Evolutionary conservation across 2,329 filamentous ascomycete genomes (phyloP).

Genomic region (Trichoderma koningii): DNA sequence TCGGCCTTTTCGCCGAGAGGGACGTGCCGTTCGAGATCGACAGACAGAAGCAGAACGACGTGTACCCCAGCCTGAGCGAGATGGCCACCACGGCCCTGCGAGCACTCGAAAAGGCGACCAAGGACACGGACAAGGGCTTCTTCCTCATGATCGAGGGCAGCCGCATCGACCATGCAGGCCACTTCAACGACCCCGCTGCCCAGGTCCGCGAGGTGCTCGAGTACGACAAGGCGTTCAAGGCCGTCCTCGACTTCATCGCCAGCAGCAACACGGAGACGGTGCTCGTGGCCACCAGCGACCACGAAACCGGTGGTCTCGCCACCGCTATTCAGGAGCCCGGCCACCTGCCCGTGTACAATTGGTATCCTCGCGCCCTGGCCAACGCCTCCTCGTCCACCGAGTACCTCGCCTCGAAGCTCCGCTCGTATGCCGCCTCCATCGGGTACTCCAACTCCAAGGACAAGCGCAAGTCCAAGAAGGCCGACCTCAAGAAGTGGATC

Average conservation of each 20-base stretch:
- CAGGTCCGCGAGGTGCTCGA: slow-evolving; percentile 93
- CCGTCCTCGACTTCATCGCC: slow-evolving; percentile 82
- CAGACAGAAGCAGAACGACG: slow-evolving; percentile 72
- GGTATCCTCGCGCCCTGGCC: slow-evolving; percentile 80
- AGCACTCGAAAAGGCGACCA: slow-evolving; percentile 77
- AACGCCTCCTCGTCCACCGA: slow-evolving; percentile 76
- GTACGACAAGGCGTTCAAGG: slow-evolving; percentile 83
- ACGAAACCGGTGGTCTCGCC: slow-evolving; percentile 90
- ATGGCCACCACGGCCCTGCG: slow-evolving; percentile 84
- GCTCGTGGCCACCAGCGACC: slow-evolving; percentile 88
- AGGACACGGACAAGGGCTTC: slow-evolving; percentile 85
- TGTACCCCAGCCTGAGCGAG: slow-evolving; percentile 87
- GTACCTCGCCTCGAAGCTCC: slow-evolving; percentile 65
- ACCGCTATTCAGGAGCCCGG: slow-evolving; percentile 68
- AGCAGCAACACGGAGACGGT: slow-evolving; percentile 72
- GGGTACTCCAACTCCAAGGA: slow-evolving; percentile 31
- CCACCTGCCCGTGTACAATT: slow-evolving; percentile 62
- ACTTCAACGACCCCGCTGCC: slow-evolving; percentile 79
- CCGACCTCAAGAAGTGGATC: slow-evolving; percentile 64
- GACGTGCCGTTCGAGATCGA: slow-evolving; percentile 96
- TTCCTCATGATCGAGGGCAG: slow-evolving; percentile 99
- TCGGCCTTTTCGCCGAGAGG: slow-evolving; percentile 79
- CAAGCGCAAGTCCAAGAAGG: slow-evolving; percentile 31
- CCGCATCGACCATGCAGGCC: slow-evolving; percentile 92
- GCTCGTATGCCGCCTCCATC: slow-evolving; percentile 55